Evolutionary conservation across 495 filamentous ascomycete genomes (phyloP).

Genomic region (Aspergillus leporis): DNA sequence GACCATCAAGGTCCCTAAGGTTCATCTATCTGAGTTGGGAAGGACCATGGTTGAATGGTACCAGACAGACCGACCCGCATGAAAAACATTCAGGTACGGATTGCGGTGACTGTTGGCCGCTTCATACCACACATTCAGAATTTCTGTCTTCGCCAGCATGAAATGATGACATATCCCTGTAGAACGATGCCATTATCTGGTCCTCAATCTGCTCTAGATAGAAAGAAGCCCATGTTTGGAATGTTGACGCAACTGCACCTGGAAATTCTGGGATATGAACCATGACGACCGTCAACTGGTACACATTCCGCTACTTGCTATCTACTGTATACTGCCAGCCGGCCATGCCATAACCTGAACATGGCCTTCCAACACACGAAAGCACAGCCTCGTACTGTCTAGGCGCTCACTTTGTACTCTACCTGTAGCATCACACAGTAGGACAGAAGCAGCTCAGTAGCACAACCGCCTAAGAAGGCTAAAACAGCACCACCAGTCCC

Average conservation of each 20-base stretch:
- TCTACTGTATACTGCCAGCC: background rate
- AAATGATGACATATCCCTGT: background rate
- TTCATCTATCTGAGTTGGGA: background rate
- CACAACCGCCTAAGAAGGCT: background rate
- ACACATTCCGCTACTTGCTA: background rate
- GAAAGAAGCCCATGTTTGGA: background rate
- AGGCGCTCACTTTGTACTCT: too few relatives aligned
- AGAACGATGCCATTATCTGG: too few relatives aligned
- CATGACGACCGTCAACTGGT: background rate
- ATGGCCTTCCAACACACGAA: background rate
- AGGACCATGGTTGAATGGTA: background rate
- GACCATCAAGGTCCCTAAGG: background rate
- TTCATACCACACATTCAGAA: too few relatives aligned
- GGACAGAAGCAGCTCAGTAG: background rate
- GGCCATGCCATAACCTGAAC: background rate
- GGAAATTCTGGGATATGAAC: too few relatives aligned
- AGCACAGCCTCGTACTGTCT: too few relatives aligned
- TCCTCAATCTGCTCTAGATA: background rate
- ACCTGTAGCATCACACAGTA: background rate
- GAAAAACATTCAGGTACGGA: background rate
- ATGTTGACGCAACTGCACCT: background rate
- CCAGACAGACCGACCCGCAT: background rate
- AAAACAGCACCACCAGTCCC: constrained; percentile 9
- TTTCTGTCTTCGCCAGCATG: background rate
- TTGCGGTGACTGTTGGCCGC: background rate